Evolutionary conservation across 257 asterid species (phyloP), one percentile per base, ranked within the genome.

Genomic region (Jacaranda copaia): DNA sequence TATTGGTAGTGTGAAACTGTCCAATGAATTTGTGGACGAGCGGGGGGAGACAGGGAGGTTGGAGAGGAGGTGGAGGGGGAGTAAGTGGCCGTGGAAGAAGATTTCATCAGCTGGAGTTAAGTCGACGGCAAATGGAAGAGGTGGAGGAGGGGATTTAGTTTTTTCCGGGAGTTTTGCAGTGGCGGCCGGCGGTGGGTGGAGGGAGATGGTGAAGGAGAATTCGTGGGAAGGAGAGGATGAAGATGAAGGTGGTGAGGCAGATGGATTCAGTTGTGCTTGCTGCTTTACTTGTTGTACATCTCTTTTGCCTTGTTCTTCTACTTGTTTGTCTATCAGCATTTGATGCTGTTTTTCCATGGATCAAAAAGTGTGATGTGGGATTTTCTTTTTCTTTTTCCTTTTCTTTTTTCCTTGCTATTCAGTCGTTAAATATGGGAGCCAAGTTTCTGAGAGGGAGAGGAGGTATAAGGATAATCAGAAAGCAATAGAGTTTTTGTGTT

Each of bases 61-160:
- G 55, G 94, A 81, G 25, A 87, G 83, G 77, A 84, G 88, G 77
- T 90, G 96, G 79, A 92, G 95, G 51, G 97, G 96, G 1, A 90
- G 93, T 36, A 92, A 72, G 80, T 90, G 97, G 63, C 97, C 97
- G 65, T 85, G 93, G 81, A 84, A 92, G 86, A 92, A 92, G 52
- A 92, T 92, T 0, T 92, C 96, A 70, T 86, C 97, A 0, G 97
- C 97, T 32, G 97, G 97, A 57, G 97, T 80, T 77, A 89, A 86
- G 82, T 92, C 97, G 13, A 86, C 52, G 64, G 95, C 90, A 32
- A 70, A 72, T 5, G 94, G 59, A 52, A 90, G 68, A 66, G 8
- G 66, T 55, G 60, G 61, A 3, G 61, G 61, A 4, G 65, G 73
- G 65, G 73, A 42, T 68, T 80, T 45, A 70, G 6, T 62, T 51